A percentile compares a stretch with the other conserved stretches of the same genome.
Evolutionary conservation across 495 filamentous ascomycete species (phyloP).

Genomic region (Xylaria intraflava): DNA sequence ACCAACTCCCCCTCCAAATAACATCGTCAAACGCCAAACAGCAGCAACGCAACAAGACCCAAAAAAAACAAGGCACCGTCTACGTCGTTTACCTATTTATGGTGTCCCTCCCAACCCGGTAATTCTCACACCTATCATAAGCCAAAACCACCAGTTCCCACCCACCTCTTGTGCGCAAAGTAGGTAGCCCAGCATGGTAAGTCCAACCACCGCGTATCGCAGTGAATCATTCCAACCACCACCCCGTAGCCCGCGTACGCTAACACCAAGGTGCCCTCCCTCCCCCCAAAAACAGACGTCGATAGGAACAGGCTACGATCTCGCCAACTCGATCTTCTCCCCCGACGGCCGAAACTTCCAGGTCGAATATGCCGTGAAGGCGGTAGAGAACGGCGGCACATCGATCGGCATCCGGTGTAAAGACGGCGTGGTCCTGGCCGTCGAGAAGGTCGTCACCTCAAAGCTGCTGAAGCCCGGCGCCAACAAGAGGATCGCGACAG

Average conservation of each 20-base stretch:
- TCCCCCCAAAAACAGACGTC: constrained; percentile 61
- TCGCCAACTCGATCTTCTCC: constrained; percentile 98
- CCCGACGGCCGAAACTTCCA: constrained; percentile 99
- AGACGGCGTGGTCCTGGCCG: constrained; percentile 91
- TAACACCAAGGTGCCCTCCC: background rate
- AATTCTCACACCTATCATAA: background rate
- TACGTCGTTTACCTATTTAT: background rate
- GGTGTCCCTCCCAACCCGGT: background rate
- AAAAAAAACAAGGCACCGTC: background rate
- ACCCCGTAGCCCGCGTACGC: background rate
- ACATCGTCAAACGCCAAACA: constrained; percentile 4
- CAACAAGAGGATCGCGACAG: constrained; percentile 92
- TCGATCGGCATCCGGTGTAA: constrained; percentile 95
- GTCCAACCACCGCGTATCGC: constrained; percentile 8
- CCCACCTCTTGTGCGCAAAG: background rate
- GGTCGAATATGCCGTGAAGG: constrained; percentile 98
- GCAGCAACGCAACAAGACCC: background rate
- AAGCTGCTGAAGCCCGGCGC: constrained; percentile 88
- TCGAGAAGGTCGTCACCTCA: constrained; percentile 93
- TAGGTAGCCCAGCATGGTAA: constrained; percentile 21
- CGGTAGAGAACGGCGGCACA: constrained; percentile 96
- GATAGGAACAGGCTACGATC: constrained; percentile 98
- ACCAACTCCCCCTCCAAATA: constrained; percentile 2
- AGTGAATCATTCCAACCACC: background rate
- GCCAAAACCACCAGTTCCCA: background rate